phyloP scores from a whole-genome alignment of 2,329 filamentous ascomycete genomes.

The Ophiostoma sp. region DNA sequence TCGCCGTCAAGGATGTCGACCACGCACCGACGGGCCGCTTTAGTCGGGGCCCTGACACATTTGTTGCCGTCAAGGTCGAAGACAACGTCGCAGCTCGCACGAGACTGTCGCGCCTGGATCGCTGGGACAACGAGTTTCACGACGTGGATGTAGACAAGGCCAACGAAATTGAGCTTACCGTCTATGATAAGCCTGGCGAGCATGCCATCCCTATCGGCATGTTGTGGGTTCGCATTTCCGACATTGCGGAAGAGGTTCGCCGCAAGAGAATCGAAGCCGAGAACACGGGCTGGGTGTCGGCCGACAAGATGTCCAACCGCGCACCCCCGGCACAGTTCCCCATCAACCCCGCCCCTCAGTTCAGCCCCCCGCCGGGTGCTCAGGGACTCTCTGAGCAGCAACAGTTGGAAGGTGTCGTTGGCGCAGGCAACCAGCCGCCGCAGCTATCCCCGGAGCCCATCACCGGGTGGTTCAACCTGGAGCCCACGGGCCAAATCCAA shows the following conservation, averaged over 20 bases:
- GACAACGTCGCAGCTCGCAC: conserved; percentile 87
- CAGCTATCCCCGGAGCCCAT: conserved; percentile 58
- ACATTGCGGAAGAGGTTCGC: conserved; percentile 95
- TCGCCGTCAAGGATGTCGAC: conserved; percentile 89
- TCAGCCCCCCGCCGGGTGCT: conserved; percentile 42
- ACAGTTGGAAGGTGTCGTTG: conserved; percentile 26
- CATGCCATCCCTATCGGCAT: conserved; percentile 89
- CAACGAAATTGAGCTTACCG: conserved; percentile 95
- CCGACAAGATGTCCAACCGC: conserved; percentile 69
- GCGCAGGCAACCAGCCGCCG: conserved; percentile 37
- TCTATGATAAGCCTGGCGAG: conserved; percentile 92
- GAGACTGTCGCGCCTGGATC: conserved; percentile 75
- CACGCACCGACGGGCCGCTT: conserved; percentile 82
- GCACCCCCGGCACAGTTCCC: conserved; percentile 52
- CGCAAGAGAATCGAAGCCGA: conserved; percentile 96
- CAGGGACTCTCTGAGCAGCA: conserved; percentile 32
- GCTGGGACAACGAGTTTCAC: conserved; percentile 87
- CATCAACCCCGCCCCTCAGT: conserved; percentile 44
- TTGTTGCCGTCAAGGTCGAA: conserved; percentile 93
- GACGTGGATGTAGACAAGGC: conserved; percentile 95
- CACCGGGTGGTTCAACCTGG: conserved; percentile 94
- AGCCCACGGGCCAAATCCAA: conserved; percentile 88
- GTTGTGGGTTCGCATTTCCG: conserved; percentile 93
- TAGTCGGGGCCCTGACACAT: conserved; percentile 86
- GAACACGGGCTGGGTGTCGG: conserved; percentile 92